Conservation (phyloP, 139 green algal species). For the Haematococcus sp. region DNA sequence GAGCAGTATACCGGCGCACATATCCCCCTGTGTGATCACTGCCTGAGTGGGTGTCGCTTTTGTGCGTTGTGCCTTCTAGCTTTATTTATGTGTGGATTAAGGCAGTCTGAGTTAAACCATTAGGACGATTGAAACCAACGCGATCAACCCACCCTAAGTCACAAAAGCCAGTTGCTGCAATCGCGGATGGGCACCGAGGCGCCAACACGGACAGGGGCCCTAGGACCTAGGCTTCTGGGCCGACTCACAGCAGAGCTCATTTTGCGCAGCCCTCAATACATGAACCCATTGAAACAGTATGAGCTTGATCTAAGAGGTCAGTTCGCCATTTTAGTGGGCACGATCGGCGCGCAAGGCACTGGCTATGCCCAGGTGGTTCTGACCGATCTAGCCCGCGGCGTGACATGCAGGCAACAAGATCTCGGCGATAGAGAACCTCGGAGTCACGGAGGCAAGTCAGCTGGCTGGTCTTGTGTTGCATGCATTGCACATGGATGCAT, state of each 20-base stretch:
- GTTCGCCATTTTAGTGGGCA: background rate
- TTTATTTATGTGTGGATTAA: no score
- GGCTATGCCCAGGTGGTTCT: background rate
- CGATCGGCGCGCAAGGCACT: background rate
- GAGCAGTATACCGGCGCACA: no score
- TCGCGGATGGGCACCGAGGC: no score
- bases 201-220: constrained; percentile 7
- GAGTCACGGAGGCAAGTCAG: constrained; percentile 77
- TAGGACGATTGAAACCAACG: no score
- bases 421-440: constrained; percentile 89
- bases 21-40: no score
- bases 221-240: constrained; percentile 62
- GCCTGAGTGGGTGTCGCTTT: no score
- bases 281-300: constrained; percentile 84
- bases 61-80: no score
- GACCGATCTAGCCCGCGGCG: background rate
- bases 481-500: background rate
- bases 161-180: no score
- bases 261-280: constrained; percentile 80
- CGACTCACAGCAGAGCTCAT: constrained; percentile 89
- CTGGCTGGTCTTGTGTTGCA: background rate
- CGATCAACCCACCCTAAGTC: no score
- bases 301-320: constrained; percentile 84
- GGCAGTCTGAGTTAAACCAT: no score
- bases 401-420: constrained; percentile 75